A percentile compares a stretch with the other conserved stretches of the same genome.
Evolutionary conservation across 2,329 filamentous ascomycete genomes (phyloP).

Genomic region (Berkeleyomyces basicola): DNA sequence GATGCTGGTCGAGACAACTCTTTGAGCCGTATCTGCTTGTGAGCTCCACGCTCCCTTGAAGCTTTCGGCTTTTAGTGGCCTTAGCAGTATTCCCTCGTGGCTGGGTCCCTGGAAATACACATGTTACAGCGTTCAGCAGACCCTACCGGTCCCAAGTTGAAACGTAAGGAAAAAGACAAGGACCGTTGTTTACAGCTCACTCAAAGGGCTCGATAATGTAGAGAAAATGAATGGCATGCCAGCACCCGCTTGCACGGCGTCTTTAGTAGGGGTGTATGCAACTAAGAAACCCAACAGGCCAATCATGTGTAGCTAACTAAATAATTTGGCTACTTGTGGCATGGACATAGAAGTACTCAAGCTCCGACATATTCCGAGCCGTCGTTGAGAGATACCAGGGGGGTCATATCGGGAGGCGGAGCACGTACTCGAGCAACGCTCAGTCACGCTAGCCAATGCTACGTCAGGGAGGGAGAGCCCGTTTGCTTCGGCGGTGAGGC

Average conservation of each 20-base stretch:
- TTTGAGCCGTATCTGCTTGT: no score
- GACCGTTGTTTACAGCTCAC: no score
- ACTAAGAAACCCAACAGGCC: not conserved
- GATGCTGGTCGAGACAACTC: no score
- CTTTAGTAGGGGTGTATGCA: not conserved
- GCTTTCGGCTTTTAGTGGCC: no score
- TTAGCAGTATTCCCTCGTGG: no score
- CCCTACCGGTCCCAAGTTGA: no score
- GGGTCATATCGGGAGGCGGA: not conserved
- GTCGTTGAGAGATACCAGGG: not conserved
- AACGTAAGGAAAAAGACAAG: no score
- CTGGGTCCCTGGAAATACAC: no score
- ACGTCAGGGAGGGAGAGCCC: not conserved
- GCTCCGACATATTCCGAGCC: not conserved
- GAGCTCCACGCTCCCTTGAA: no score
- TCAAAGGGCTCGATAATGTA: no score
- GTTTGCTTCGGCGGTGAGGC: not conserved
- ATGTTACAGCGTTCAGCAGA: no score
- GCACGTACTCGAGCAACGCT: not conserved
- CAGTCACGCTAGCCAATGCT: not conserved
- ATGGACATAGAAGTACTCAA: not conserved
- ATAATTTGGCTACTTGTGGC: not conserved
- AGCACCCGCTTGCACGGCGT: not conserved
- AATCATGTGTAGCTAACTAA: not conserved
- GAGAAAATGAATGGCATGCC: not conserved